Evolutionary conservation across 805 yeast genomes (phyloP).

Genomic region (Metschnikowia matae): DNA sequence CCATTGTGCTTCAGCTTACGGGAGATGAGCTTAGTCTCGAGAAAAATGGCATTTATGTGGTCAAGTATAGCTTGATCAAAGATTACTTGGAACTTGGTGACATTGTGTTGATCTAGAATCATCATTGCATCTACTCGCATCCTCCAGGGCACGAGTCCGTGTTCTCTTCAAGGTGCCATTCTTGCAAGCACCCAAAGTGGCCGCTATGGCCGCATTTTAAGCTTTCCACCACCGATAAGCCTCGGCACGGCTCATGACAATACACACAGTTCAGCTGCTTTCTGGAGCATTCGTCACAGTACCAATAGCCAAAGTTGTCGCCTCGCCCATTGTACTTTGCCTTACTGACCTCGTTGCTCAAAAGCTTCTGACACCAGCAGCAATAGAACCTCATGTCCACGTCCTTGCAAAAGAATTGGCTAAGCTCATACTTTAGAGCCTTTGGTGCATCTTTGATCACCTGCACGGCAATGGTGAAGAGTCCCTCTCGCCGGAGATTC

Average conservation of each 20-base stretch:
- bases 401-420: constrained; percentile 33
- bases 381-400: constrained; percentile 50
- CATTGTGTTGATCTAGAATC: constrained; percentile 28
- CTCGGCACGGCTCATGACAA: constrained; percentile 74
- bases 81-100: constrained; percentile 35
- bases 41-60: constrained; percentile 67
- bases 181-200: constrained; percentile 72
- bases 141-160: constrained; percentile 81
- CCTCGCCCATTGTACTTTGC: constrained; percentile 22
- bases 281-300: constrained; percentile 67
- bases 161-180: constrained; percentile 67
- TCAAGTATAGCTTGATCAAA: constrained; percentile 52
- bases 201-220: constrained; percentile 83
- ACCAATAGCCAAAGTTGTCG: constrained; percentile 68
- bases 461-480: constrained; percentile 57
- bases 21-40: constrained; percentile 30
- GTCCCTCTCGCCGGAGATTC: constrained; percentile 43
- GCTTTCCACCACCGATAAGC: constrained; percentile 54
- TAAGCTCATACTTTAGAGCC: constrained; percentile 24
- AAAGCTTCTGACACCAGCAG: constrained; percentile 53
- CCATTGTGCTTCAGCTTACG: constrained; percentile 25
- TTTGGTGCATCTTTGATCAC: constrained; percentile 44
- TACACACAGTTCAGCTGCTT: constrained; percentile 66
- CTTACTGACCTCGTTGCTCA: constrained; percentile 56
- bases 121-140: constrained; percentile 28